phyloP scores from a whole-genome alignment of 148 eudicot species.

The Rhododendron vialii region DNA sequence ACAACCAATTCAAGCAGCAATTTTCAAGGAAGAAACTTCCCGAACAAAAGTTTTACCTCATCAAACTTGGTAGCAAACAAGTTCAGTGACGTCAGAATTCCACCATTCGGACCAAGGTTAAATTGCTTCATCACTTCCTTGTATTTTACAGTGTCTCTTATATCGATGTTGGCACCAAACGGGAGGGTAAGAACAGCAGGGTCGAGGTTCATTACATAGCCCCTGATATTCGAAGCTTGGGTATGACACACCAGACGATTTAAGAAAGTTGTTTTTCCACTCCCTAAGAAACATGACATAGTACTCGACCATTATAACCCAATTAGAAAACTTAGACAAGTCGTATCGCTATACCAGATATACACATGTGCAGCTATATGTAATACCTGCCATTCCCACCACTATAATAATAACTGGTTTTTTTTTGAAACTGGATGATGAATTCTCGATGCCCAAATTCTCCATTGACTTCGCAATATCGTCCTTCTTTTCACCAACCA shows the following conservation, averaged over 20 bases:
- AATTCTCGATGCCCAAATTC: conserved; percentile 25
- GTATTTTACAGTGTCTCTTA: conserved; percentile 84
- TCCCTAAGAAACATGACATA: conserved; percentile 44
- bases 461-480: conserved; percentile 60
- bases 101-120: conserved; percentile 95
- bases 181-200: conserved; percentile 93
- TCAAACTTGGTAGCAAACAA: conserved; percentile 91
- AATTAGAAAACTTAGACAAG: background rate
- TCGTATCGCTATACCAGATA: background rate
- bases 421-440: conserved; percentile 37
- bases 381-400: conserved; percentile 90
- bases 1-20: background rate
- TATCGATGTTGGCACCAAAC: conserved; percentile 88
- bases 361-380: no score
- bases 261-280: conserved; percentile 92
- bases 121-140: conserved; percentile 98
- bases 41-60: conserved; percentile 43
- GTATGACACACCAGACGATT: conserved; percentile 77
- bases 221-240: conserved; percentile 58
- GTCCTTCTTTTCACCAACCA: conserved; percentile 30
- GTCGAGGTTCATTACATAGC: conserved; percentile 88
- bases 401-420: conserved; percentile 87
- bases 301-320: background rate
- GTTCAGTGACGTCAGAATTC: conserved; percentile 82
- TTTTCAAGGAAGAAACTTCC: background rate